Conservation (phyloP, 768 basidiomycete species). For the Leccinum ochraceum region DNA sequence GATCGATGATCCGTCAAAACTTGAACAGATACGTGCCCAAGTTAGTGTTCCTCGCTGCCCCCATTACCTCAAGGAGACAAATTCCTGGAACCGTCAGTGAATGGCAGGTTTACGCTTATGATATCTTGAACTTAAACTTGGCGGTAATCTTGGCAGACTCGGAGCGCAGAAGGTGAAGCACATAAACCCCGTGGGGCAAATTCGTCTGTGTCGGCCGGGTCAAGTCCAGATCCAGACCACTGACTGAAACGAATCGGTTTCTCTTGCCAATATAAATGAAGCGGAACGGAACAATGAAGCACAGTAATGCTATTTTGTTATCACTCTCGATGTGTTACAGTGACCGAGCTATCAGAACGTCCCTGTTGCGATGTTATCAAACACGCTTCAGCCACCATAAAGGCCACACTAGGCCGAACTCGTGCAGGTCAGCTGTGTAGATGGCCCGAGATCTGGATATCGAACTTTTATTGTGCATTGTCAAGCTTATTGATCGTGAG, state of each 20-base stretch:
- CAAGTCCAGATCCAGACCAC: background rate
- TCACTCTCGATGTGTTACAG: background rate
- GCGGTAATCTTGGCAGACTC: background rate
- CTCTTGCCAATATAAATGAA: background rate
- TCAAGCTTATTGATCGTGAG: background rate
- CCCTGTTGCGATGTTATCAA: background rate
- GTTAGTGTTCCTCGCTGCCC: no score
- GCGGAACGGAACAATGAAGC: background rate
- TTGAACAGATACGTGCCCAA: background rate
- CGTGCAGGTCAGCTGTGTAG: background rate
- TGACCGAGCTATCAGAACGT: background rate
- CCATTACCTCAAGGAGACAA: background rate
- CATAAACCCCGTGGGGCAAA: background rate
- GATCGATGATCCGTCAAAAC: background rate
- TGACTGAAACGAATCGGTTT: background rate
- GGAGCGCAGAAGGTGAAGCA: background rate
- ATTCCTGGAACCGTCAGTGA: background rate
- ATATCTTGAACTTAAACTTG: background rate
- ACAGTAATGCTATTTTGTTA: background rate
- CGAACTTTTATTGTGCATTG: background rate
- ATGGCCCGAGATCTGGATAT: background rate
- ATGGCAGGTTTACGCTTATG: background rate
- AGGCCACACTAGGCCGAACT: background rate
- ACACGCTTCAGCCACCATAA: background rate
- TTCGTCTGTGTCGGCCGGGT: background rate